Base-by-base conservation (phyloP, 495 filamentous ascomycete genomes). In the Tuber melanosporum region DNA sequence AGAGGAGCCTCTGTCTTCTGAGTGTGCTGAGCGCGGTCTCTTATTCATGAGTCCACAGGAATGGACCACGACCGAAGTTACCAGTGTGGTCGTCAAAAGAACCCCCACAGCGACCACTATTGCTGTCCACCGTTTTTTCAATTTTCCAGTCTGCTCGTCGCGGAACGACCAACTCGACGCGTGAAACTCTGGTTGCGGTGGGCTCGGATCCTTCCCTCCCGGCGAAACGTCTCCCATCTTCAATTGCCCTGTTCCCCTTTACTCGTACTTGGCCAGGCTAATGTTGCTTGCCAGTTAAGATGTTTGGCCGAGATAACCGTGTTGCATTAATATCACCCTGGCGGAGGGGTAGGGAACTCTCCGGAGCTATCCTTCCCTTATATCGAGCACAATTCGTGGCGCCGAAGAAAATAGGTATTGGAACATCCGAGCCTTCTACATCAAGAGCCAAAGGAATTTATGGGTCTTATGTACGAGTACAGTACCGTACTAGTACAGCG, bases 41-140 rank as follows among this genome's bases (percentile, higher is more conserved):
- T 52, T 52, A 7, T 52, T 7, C 49, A 32, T 14, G n/a, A 62
- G 52, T 32, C 52, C 52, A 62, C 3, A 32, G n/a, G 52, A 62
- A 26, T 32, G 22, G 52, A 12, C 52, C 52, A 62, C 52, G 32
- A 26, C 52, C 26, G 22, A 26, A 62, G 52, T 32, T 62, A 62
- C 6, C 10, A 62, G 52, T 32, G 12, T 32, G 3, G 52, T 32
- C 52, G n/a, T 32, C n/a, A 32, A 62, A 32, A 62, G 52, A 62
- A 62, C n/a, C 52, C n/a, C 52, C 9, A 62, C 26, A 32, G n/a
- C n/a, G 12, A 14, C 52, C 9, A 62, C 14, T 62, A 62, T 62
- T 62, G 52, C 52, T 62, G n/a, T 62, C 52, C 52, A 62, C 52
- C 52, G 52, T 62, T 62, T 62, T 15, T 62, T 62, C 26, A 32